Conservation (phyloP, 352 stramenopile species). For the Phytophthora boehmeriae region DNA sequence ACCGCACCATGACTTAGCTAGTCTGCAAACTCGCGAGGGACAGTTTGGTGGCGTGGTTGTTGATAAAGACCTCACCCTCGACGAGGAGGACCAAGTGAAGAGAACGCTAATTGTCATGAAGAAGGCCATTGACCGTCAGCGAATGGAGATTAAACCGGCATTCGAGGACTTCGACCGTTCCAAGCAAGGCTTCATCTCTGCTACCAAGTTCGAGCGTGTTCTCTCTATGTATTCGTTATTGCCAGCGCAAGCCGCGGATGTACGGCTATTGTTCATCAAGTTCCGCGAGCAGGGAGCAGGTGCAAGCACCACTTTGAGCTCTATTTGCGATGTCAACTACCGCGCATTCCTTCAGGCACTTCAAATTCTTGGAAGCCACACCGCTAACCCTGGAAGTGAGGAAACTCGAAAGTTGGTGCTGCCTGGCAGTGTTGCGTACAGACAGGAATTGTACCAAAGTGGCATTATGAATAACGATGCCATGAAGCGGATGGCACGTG, state of each 20-base stretch:
- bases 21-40: conserved; percentile 50
- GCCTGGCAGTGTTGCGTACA: conserved; percentile 64
- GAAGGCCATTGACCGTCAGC: conserved; percentile 64
- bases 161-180: conserved; percentile 86
- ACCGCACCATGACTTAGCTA: conserved; percentile 59
- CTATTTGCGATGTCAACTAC: conserved; percentile 86
- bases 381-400: conserved; percentile 16
- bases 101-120: conserved; percentile 52
- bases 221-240: conserved; percentile 77
- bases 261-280: conserved; percentile 70
- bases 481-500: conserved; percentile 38
- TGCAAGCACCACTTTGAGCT: conserved; percentile 56
- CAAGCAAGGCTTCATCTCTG: conserved; percentile 80
- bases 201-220: conserved; percentile 83
- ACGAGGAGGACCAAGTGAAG: conserved; percentile 64
- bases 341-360: conserved; percentile 78
- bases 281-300: conserved; percentile 68
- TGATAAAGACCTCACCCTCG: conserved; percentile 54
- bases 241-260: conserved; percentile 47
- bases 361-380: conserved; percentile 42
- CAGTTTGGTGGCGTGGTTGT: conserved; percentile 63
- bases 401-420: conserved; percentile 34
- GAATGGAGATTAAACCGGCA: conserved; percentile 77
- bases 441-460: conserved; percentile 57
- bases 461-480: conserved; percentile 33